phyloP scores from a whole-genome alignment of 805 yeast species.

The Candida odintsovae region DNA sequence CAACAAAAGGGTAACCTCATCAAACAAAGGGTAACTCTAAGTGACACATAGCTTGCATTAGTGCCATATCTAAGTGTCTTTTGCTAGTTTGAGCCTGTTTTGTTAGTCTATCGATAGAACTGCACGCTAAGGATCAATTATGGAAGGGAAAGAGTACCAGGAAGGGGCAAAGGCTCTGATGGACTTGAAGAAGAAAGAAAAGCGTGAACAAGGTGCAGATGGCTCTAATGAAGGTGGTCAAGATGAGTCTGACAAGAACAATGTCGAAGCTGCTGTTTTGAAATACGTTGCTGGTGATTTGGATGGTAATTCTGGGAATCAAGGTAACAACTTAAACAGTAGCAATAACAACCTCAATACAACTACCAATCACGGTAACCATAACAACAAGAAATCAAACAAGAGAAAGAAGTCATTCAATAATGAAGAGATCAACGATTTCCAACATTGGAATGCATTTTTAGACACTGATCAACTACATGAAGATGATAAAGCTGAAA shows the following conservation, averaged over 20 bases:
- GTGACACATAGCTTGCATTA: not conserved
- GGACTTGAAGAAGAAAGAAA: slow-evolving; percentile 19
- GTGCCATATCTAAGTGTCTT: not conserved
- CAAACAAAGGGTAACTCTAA: not conserved
- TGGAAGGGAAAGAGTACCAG: not conserved
- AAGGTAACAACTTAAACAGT: not conserved
- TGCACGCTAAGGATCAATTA: not conserved
- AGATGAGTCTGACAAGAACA: slow-evolving; percentile 29
- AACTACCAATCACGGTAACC: slow-evolving; percentile 2
- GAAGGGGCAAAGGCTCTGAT: slow-evolving; percentile 24
- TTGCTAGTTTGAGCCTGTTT: slow-evolving; percentile 3
- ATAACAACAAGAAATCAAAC: slow-evolving; percentile 1
- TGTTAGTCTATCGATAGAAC: not conserved
- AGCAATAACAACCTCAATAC: slow-evolving; percentile 20
- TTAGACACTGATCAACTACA: slow-evolving; percentile 21
- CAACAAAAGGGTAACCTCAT: not conserved
- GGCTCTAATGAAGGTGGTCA: slow-evolving; percentile 5
- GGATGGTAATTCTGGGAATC: slow-evolving; percentile 25
- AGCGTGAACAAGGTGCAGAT: slow-evolving; percentile 5
- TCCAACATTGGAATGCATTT: slow-evolving; percentile 26
- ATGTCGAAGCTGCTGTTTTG: slow-evolving; percentile 78
- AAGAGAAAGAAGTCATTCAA: slow-evolving; percentile 18
- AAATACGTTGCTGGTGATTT: slow-evolving; percentile 63
- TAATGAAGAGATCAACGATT: slow-evolving; percentile 19
- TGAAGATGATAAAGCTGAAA: slow-evolving; percentile 9